These are phyloP conservation scores for Porphyridium purpureum DNA, from an alignment of 23 red algal species.

Conservation along the genomic window DNA sequence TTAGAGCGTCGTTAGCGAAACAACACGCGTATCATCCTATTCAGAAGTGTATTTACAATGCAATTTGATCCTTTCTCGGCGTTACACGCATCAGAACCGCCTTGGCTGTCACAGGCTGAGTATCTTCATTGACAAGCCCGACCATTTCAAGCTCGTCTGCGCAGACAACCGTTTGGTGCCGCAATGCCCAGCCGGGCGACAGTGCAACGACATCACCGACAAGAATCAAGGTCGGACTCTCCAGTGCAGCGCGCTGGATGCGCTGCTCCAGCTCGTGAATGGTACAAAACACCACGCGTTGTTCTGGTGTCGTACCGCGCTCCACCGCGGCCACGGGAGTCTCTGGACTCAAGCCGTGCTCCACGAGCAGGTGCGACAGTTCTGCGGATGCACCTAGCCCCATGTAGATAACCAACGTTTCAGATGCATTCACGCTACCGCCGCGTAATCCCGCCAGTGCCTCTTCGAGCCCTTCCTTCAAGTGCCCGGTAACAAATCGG, in stretches of 20 bases:
- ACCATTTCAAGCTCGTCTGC: background rate
- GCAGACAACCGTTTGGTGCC: background rate
- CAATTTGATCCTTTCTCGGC: background rate
- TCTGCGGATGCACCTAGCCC: conserved; percentile 18
- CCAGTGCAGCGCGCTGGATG: background rate
- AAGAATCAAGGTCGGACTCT: conserved; percentile 36
- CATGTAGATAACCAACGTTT: conserved; percentile 69
- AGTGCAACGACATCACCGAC: conserved; percentile 47
- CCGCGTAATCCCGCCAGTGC: background rate
- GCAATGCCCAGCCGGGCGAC: conserved; percentile 11
- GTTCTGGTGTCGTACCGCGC: conserved; percentile 9
- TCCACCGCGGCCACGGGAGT: conserved; percentile 31
- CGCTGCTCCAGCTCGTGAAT: background rate
- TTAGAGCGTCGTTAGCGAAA: background rate
- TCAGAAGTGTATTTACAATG: background rate
- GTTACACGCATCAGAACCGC: background rate
- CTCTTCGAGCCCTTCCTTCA: background rate
- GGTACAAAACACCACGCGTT: conserved; percentile 23
- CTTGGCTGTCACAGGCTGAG: background rate
- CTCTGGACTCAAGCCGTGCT: conserved; percentile 7
- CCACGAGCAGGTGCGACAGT: background rate
- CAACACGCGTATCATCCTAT: background rate
- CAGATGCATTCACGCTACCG: conserved; percentile 6
- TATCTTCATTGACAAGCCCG: background rate
- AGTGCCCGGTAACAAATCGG: conserved; percentile 40